These are phyloP conservation scores for Nakazawaea pomicola DNA, from an alignment of 805 yeast species.

Conservation along the genomic window DNA sequence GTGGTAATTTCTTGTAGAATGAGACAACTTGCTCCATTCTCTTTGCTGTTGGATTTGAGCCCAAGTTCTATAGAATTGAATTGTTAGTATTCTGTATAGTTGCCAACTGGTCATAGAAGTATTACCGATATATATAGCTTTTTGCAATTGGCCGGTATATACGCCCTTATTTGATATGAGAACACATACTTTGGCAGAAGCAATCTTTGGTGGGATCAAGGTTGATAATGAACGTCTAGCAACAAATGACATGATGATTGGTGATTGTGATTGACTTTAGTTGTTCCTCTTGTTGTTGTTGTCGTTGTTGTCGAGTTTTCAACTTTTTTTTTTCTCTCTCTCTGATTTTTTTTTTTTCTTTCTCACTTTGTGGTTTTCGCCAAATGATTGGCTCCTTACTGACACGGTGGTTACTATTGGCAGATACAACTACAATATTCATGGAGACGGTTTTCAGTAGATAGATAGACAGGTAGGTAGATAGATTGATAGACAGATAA, in stretches of 20 bases:
- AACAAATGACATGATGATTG: conserved; percentile 65
- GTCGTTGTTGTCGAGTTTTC: neutral
- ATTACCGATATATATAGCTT: conserved; percentile 19
- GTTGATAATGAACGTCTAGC: conserved; percentile 92
- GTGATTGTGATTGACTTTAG: conserved; percentile 1
- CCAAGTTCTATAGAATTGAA: conserved; percentile 63
- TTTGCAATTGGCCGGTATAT: neutral
- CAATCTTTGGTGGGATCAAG: conserved; percentile 97
- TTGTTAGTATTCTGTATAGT: neutral
- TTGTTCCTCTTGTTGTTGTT: conserved; percentile 1
- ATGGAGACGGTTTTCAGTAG: too few relatives aligned
- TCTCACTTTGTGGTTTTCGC: too few relatives aligned
- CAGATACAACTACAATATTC: too few relatives aligned
- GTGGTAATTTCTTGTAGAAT: conserved; percentile 94
- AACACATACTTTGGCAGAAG: conserved; percentile 82
- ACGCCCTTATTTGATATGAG: too few relatives aligned
- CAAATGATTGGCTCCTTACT: too few relatives aligned
- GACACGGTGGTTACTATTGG: too few relatives aligned
- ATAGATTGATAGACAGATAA: too few relatives aligned
- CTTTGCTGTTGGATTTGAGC: conserved; percentile 94
- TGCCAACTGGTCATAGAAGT: too few relatives aligned
- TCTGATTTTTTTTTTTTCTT: too few relatives aligned
- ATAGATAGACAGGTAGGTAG: too few relatives aligned
- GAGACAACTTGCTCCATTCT: conserved; percentile 93
- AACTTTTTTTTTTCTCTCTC: conserved; percentile 1